phyloP scores from a whole-genome alignment of 768 basidiomycete genomes.

The Tulasnella sp. region DNA sequence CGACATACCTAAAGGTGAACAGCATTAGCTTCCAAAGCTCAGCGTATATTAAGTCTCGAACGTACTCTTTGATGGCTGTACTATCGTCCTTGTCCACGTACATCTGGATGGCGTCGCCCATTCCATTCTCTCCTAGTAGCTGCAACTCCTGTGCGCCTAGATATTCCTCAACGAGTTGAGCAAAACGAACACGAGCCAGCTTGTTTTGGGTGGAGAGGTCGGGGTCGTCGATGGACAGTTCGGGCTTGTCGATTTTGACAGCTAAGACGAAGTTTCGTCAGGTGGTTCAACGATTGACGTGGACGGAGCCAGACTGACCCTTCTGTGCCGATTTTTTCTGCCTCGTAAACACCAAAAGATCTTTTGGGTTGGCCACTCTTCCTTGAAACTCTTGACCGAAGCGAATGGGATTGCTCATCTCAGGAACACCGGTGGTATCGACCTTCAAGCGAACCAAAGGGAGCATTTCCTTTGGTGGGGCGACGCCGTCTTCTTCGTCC shows the following conservation, averaged over 20 bases:
- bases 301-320: background rate
- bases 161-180: slow-evolving; percentile 86
- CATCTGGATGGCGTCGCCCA: slow-evolving; percentile 89
- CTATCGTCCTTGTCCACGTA: slow-evolving; percentile 98
- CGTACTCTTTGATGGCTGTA: slow-evolving; percentile 81
- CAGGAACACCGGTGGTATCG: slow-evolving; percentile 82
- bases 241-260: slow-evolving; percentile 66
- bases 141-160: slow-evolving; percentile 88
- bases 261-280: background rate
- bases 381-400: slow-evolving; percentile 95
- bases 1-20: slow-evolving; percentile 61
- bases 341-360: slow-evolving; percentile 84
- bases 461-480: slow-evolving; percentile 56
- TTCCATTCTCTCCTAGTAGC: slow-evolving; percentile 77
- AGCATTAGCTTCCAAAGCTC: background rate
- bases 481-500: slow-evolving; percentile 38
- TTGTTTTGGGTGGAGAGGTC: slow-evolving; percentile 61
- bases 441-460: slow-evolving; percentile 86
- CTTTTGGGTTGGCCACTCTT: slow-evolving; percentile 86
- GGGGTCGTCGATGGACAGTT: slow-evolving; percentile 72
- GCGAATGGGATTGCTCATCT: slow-evolving; percentile 91
- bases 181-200: slow-evolving; percentile 72
- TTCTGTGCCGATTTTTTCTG: slow-evolving; percentile 50
- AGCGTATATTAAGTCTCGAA: slow-evolving; percentile 22
- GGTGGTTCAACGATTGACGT: background rate